Conservation (phyloP, 495 filamentous ascomycete genomes). For the Sabuloglossum arenarium region DNA sequence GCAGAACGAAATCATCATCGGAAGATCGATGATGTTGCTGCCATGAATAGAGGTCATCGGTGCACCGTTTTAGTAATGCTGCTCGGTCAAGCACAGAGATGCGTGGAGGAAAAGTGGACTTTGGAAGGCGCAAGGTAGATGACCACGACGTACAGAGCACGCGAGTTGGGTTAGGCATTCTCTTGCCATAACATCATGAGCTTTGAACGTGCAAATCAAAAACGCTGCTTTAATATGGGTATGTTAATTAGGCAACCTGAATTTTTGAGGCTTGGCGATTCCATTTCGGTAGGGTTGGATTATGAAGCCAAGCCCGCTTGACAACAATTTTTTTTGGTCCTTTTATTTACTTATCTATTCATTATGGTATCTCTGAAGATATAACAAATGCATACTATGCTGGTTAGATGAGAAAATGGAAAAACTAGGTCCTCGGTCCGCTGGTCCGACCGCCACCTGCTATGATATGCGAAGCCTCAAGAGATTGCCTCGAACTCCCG, state of each 20-base stretch:
- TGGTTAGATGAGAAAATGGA: no score
- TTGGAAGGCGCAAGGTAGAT: constrained; percentile 37
- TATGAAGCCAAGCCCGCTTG: no score
- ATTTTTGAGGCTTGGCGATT: no score
- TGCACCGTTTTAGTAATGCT: constrained; percentile 54
- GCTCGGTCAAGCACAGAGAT: constrained; percentile 25
- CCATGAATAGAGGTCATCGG: constrained; percentile 80
- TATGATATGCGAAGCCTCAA: not conserved
- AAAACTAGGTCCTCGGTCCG: not conserved
- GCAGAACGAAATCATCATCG: constrained; percentile 50
- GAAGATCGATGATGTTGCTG: constrained; percentile 40
- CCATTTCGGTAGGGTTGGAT: no score
- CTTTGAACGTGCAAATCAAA: no score
- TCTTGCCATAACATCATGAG: not conserved
- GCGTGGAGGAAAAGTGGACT: constrained; percentile 35
- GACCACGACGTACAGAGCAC: constrained; percentile 31
- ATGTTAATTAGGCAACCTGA: no score
- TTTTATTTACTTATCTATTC: no score
- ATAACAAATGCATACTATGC: no score
- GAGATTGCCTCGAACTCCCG: not conserved
- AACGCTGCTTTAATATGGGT: no score
- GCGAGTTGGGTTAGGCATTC: constrained; percentile 26
- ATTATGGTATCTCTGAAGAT: no score
- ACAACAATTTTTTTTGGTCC: no score
- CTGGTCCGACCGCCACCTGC: not conserved